Evolutionary conservation across 306 rosid species (phyloP).

Genomic region (Morella rubra): DNA sequence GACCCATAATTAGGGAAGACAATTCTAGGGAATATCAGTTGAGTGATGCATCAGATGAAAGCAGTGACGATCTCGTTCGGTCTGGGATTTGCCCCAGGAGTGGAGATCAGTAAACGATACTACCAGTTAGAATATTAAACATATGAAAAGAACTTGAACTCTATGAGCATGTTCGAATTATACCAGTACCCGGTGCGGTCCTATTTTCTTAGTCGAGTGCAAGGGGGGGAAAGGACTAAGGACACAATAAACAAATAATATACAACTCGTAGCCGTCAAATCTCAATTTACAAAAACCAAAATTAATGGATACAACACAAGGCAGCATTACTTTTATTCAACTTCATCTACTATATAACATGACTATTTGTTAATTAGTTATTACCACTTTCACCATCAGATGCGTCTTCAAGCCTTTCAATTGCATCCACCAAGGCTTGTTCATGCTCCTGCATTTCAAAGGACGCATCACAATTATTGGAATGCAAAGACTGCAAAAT

Average conservation of each 20-base stretch:
- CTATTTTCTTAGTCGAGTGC: neutral
- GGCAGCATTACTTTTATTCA: constrained; percentile 32
- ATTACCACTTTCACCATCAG: constrained; percentile 96
- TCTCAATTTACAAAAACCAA: constrained; percentile 32
- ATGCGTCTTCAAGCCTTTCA: constrained; percentile 76
- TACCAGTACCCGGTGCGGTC: neutral
- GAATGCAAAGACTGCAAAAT: constrained; percentile 5
- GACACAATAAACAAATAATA: constrained; percentile 20
- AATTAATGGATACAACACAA: constrained; percentile 39
- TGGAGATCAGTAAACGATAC: neutral
- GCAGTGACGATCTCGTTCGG: neutral
- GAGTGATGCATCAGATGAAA: neutral
- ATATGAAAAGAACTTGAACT: neutral
- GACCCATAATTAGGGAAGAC: neutral
- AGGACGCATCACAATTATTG: constrained; percentile 24
- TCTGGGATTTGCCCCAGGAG: neutral
- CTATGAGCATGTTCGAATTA: neutral
- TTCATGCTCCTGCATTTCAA: constrained; percentile 72
- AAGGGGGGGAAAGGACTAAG: neutral
- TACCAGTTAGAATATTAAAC: neutral
- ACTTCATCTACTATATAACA: constrained; percentile 22
- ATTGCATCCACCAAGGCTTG: constrained; percentile 80
- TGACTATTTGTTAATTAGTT: constrained; percentile 40
- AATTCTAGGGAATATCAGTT: neutral
- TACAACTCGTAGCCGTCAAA: constrained; percentile 19